Conservation (phyloP, 768 basidiomycete species). For the Naganishia friedmannii region DNA sequence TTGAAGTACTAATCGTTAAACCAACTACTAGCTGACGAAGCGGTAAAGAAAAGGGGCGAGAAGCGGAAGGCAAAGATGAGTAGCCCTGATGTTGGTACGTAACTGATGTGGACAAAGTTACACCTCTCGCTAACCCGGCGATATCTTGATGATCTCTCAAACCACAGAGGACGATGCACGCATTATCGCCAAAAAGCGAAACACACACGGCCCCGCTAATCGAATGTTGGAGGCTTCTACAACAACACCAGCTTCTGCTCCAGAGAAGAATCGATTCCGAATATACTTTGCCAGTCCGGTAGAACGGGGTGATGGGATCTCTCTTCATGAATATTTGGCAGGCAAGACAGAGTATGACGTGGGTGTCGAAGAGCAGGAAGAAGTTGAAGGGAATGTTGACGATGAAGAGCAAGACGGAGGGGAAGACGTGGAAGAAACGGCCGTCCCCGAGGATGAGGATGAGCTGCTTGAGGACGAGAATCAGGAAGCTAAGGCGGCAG, state of each 20-base stretch:
- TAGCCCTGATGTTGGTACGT: constrained; percentile 49
- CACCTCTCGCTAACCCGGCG: too few species aligned
- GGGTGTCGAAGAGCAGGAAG: constrained; percentile 19
- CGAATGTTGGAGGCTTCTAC: constrained; percentile 35
- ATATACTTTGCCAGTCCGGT: constrained; percentile 55
- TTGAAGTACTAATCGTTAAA: background rate
- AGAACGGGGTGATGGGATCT: constrained; percentile 23
- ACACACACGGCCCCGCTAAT: constrained; percentile 40
- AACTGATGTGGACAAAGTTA: background rate
- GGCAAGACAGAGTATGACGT: constrained; percentile 22
- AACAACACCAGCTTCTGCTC: constrained; percentile 19
- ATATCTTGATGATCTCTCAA: too few species aligned
- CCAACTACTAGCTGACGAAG: constrained; percentile 23
- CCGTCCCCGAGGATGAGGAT: background rate
- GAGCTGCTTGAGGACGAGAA: constrained; percentile 3
- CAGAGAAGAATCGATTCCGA: constrained; percentile 53
- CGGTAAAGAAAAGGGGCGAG: constrained; percentile 43
- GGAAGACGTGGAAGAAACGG: background rate
- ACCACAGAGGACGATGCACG: constrained; percentile 40
- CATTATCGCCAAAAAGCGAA: constrained; percentile 41
- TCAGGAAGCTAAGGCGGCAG: constrained; percentile 1
- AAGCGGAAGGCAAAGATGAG: constrained; percentile 50
- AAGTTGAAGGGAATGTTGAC: constrained; percentile 9
- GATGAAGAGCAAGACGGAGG: constrained; percentile 12
- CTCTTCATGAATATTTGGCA: constrained; percentile 17